These are phyloP conservation scores for Coemansia brasiliensis DNA, from an alignment of 192 early-diverging fungal species.

Conservation along the genomic window DNA sequence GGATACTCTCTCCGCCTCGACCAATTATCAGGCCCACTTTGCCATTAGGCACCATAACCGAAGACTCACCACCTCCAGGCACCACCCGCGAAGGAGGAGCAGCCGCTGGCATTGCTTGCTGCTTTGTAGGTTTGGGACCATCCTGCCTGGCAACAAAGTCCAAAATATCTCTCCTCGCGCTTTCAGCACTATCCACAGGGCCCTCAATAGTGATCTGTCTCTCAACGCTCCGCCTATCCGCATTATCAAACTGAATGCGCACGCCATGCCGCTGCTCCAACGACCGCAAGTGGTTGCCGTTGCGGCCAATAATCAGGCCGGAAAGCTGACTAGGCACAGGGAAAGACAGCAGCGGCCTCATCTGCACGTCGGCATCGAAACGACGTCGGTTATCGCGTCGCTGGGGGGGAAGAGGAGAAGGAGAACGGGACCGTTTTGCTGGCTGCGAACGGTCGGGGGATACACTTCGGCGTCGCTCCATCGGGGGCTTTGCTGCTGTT, in stretches of 20 bases:
- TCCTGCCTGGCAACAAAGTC: constrained; percentile 34
- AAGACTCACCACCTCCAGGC: constrained; percentile 22
- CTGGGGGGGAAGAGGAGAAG: neutral
- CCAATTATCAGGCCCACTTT: constrained; percentile 87
- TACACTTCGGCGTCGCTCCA: constrained; percentile 33
- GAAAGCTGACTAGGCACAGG: constrained; percentile 65
- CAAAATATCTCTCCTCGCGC: constrained; percentile 31
- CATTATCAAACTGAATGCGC: constrained; percentile 67
- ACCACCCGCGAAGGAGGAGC: no score
- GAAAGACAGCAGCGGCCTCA: constrained; percentile 46
- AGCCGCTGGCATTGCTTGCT: constrained; percentile 17
- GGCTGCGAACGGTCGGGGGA: constrained; percentile 19
- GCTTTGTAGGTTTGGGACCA: constrained; percentile 10
- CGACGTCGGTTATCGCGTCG: constrained; percentile 15
- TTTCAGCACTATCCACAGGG: constrained; percentile 9
- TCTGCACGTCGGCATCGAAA: constrained; percentile 12
- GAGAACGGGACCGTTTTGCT: neutral
- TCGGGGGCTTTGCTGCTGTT: neutral
- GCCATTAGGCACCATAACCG: constrained; percentile 61
- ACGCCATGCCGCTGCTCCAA: constrained; percentile 74
- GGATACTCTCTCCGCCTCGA: constrained; percentile 74
- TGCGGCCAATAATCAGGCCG: constrained; percentile 79
- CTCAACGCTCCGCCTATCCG: constrained; percentile 28
- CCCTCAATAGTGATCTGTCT: constrained; percentile 47
- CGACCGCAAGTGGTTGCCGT: constrained; percentile 75